Percentiles rank a stretch among this genome's conserved stretches.
phyloP scores from a whole-genome alignment of 306 rosid species.

The Prosopis cineraria region DNA sequence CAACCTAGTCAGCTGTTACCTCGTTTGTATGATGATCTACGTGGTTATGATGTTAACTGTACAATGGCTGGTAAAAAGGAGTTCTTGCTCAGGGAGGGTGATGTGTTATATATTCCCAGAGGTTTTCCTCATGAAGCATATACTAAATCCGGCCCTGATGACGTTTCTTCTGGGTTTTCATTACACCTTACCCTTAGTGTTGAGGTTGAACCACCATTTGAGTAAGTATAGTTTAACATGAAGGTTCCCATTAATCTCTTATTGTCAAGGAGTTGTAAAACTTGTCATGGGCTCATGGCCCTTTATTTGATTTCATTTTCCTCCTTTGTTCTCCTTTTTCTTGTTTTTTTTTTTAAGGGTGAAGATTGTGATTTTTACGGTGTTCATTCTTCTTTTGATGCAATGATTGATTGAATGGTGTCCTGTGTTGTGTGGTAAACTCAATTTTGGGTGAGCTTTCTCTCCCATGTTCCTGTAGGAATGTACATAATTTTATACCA shows the following conservation, averaged over 20 bases:
- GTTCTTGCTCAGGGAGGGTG: conserved; percentile 68
- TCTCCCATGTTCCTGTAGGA: conserved; percentile 19
- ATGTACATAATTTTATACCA: conserved; percentile 3
- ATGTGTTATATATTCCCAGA: conserved; percentile 81
- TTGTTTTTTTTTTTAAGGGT: not conserved
- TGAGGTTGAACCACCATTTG: conserved; percentile 89
- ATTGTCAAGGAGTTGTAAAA: conserved; percentile 3
- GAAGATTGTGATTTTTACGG: conserved; percentile 15
- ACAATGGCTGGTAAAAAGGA: conserved; percentile 42
- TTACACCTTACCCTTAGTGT: conserved; percentile 80
- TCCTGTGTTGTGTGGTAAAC: conserved; percentile 6
- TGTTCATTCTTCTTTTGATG: conserved; percentile 12
- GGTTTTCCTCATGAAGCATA: conserved; percentile 84
- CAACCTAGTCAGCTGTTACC: conserved; percentile 58
- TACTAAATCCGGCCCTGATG: conserved; percentile 46
- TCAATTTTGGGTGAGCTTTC: conserved; percentile 21
- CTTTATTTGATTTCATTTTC: not conserved
- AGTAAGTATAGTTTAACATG: conserved; percentile 60
- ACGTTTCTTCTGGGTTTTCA: conserved; percentile 58
- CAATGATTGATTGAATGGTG: conserved; percentile 17
- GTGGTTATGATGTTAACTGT: conserved; percentile 49
- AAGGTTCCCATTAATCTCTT: conserved; percentile 5
- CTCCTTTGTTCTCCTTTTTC: not conserved
- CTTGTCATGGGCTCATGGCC: conserved; percentile 22
- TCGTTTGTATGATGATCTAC: conserved; percentile 67